phyloP scores from a whole-genome alignment of 2,329 filamentous ascomycete genomes.

The Neoscytalidium dimidiatum region DNA sequence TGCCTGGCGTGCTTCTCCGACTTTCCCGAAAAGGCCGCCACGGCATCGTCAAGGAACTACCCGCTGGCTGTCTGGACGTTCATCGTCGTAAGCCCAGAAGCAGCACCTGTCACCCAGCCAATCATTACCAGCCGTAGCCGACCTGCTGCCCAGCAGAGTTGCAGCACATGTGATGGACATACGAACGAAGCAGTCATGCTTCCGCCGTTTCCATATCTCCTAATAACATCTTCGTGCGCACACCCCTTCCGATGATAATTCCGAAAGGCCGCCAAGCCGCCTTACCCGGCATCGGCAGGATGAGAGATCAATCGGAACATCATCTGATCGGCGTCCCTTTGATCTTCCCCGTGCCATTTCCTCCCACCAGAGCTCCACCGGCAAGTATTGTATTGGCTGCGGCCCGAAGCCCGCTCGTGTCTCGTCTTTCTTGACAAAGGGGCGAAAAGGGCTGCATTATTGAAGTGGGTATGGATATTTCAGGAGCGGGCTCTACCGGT shows the following conservation, averaged over 20 bases:
- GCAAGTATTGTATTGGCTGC: not conserved
- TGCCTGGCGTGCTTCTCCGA: not conserved
- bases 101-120: not conserved
- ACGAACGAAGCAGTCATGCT: not conserved
- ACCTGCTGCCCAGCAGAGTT: not conserved
- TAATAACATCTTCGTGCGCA: not conserved
- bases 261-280: slow-evolving; percentile 5
- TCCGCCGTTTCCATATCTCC: not conserved
- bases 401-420: slow-evolving; percentile 11
- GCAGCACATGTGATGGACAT: not conserved
- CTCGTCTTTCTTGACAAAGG: slow-evolving; percentile 2
- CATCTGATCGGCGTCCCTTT: slow-evolving; percentile 16
- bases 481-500: slow-evolving; percentile 5
- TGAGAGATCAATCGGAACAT: slow-evolving; percentile 15
- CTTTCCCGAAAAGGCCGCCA: slow-evolving; percentile 9
- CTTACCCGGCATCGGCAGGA: slow-evolving; percentile 5
- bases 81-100: not conserved
- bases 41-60: slow-evolving; percentile 12
- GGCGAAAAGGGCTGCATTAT: slow-evolving; percentile 7
- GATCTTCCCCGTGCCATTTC: slow-evolving; percentile 10
- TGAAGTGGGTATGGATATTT: slow-evolving; percentile 6
- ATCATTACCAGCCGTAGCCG: not conserved
- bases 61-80: not conserved
- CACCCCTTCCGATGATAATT: slow-evolving; percentile 8
- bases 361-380: not conserved